Percentiles rank a stretch among this genome's conserved stretches.
Evolutionary conservation across 1,284 basidiomycete species (phyloP).

Genomic region (Xerocomus amazonicus): DNA sequence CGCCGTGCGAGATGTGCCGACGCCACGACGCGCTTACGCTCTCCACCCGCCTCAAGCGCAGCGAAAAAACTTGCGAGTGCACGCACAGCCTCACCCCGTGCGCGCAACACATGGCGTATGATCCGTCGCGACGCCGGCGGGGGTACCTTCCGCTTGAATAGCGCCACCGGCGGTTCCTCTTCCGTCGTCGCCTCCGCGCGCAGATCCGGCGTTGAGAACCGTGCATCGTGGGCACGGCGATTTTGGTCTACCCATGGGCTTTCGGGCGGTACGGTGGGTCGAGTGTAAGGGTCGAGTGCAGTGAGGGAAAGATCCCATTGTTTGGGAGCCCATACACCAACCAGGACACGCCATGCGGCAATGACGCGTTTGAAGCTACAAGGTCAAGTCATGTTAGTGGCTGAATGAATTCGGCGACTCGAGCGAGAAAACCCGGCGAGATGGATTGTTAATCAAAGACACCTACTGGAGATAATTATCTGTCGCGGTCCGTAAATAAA

Average conservation of each 20-base stretch:
- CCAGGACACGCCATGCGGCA: slow-evolving; percentile 85
- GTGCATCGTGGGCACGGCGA: slow-evolving; percentile 4
- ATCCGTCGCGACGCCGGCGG: slow-evolving; percentile 75
- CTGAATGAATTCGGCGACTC: background rate
- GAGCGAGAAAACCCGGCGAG: background rate
- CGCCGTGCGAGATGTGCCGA: slow-evolving; percentile 56
- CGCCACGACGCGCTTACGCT: slow-evolving; percentile 49
- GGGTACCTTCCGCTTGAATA: slow-evolving; percentile 34
- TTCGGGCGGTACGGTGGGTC: slow-evolving; percentile 58
- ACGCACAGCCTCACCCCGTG: slow-evolving; percentile 73
- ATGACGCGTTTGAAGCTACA: slow-evolving; percentile 73
- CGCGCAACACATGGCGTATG: slow-evolving; percentile 81
- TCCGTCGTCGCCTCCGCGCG: slow-evolving; percentile 17
- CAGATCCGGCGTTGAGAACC: slow-evolving; percentile 28
- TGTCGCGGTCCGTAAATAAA: slow-evolving; percentile 32
- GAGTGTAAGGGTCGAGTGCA: slow-evolving; percentile 73
- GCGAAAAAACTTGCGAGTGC: slow-evolving; percentile 69
- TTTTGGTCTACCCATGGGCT: slow-evolving; percentile 62
- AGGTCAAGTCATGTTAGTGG: slow-evolving; percentile 15
- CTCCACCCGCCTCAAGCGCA: slow-evolving; percentile 53
- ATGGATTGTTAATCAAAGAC: slow-evolving; percentile 6
- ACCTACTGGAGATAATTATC: slow-evolving; percentile 81
- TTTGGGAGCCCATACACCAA: slow-evolving; percentile 87
- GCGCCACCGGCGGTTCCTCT: slow-evolving; percentile 40
- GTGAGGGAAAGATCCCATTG: slow-evolving; percentile 70